Evolutionary conservation across 306 rosid species (phyloP).

Genomic region (Argentina anserina): DNA sequence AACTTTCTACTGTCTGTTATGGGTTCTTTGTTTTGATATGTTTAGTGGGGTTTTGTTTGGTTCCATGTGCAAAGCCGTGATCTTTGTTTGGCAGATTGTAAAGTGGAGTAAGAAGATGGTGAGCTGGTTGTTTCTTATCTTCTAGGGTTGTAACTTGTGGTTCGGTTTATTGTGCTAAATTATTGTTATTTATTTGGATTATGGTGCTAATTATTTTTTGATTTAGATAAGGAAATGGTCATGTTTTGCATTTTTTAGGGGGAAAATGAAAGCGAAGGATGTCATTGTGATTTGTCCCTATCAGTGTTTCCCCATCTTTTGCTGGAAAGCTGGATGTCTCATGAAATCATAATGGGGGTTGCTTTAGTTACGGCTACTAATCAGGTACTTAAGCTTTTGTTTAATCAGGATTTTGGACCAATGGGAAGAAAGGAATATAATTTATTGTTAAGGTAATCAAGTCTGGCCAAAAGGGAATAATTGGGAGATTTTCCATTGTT

Average conservation of each 20-base stretch:
- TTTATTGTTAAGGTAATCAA: not conserved
- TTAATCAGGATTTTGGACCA: not conserved
- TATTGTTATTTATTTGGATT: not conserved
- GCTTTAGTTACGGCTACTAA: conserved; percentile 18
- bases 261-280: not conserved
- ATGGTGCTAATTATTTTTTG: not conserved
- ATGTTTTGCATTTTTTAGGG: not conserved
- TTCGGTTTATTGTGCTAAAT: not conserved
- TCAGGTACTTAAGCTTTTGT: not conserved
- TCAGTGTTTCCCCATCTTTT: conserved; percentile 4
- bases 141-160: not conserved
- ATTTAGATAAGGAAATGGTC: not conserved
- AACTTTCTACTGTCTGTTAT: not conserved
- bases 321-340: conserved; percentile 30
- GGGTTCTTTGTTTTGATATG: not conserved
- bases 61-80: conserved; percentile 7
- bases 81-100: not conserved
- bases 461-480: not conserved
- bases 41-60: not conserved
- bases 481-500: not conserved
- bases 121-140: not conserved
- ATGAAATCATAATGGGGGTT: not conserved
- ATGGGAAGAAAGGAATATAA: not conserved
- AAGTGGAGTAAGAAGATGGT: not conserved
- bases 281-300: conserved; percentile 13